Conservation (phyloP, 2,329 filamentous ascomycete species). For the Neonectria punicea region DNA sequence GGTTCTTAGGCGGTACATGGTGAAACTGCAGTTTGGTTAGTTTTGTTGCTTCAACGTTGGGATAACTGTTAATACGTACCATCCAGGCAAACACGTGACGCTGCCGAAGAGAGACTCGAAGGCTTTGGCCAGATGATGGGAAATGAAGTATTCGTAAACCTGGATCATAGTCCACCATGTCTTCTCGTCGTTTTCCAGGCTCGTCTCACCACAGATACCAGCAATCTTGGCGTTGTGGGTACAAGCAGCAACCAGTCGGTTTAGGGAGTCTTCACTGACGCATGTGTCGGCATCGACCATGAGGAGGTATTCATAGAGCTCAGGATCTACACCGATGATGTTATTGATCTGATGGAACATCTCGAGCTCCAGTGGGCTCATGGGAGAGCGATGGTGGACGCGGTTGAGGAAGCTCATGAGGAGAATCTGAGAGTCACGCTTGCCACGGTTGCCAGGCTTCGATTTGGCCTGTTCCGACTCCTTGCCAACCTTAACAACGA, state of each 20-base stretch:
- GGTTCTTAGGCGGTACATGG: conserved; percentile 96
- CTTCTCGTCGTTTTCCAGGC: conserved; percentile 91
- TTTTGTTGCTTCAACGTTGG: neutral
- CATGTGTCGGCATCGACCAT: conserved; percentile 99
- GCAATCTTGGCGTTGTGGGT: conserved; percentile 95
- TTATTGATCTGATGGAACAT: conserved; percentile 99
- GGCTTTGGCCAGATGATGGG: conserved; percentile 94
- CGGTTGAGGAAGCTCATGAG: conserved; percentile 98
- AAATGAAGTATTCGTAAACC: conserved; percentile 99
- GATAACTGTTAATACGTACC: conserved; percentile 69
- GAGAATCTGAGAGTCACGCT: conserved; percentile 96
- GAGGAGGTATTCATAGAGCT: conserved; percentile 95
- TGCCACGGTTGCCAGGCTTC: conserved; percentile 97
- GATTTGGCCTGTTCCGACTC: conserved; percentile 91
- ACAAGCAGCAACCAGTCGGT: conserved; percentile 90
- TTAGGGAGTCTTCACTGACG: conserved; percentile 91
- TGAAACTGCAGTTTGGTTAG: conserved; percentile 77
- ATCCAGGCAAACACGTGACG: conserved; percentile 98
- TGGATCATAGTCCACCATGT: conserved; percentile 99
- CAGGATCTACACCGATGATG: conserved; percentile 96
- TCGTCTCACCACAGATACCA: conserved; percentile 97
- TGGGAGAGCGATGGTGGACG: conserved; percentile 91
- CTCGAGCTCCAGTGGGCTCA: conserved; percentile 96
- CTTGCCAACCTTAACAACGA: conserved; percentile 97
- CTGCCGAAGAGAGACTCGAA: conserved; percentile 98